Evolutionary conservation across 805 yeast genomes (phyloP), one percentile per base, ranked within the genome.

Genomic region (Lipomyces chichibuensis): DNA sequence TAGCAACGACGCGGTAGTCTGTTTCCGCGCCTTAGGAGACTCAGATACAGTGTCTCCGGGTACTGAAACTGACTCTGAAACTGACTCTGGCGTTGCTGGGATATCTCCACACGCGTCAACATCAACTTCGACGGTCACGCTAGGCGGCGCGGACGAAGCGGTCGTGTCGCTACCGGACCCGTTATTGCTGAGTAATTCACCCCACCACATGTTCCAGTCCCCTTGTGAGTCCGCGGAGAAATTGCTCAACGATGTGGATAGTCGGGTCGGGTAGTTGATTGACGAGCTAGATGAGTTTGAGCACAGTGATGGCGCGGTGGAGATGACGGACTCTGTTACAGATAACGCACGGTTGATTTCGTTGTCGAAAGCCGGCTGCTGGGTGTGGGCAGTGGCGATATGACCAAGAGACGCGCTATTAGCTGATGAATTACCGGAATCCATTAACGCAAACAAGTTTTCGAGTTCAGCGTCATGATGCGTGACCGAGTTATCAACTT

Each of bases 121-220:
- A 57, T 37, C 65, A 29, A 53, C 55, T 33, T 65, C 67, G 35
- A 61, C 53, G 51, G 61, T 63, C 25, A 65, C 65, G 25, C 65
- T 61, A 17, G 67, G 62, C 49, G 67, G 67, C 51, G 67, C 65
- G 33, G 60, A 51, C 8, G 66, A 64, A 3, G 39, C 17, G 8
- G 60, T 25, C 13, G 66, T 49, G 9, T 60, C 60, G 11, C 53
- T 56, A 3, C 65, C 59, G 25, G 65, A 63, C 23, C 51, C 65
- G 35, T 11, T 8, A 49, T 49, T 17, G 58, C 39, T 52, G 23
- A 65, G 62, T 37, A 65, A 29, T 35, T 65, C 65, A 13, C 62
- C 68, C 69, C 69, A 66, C 69, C 69, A 66, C 66, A 63, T 56
- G 49, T 62, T 66, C 69, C 69, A 66, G 27, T 60, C 66, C 23